These are phyloP conservation scores for Leccinum incarnatum DNA, from an alignment of 768 basidiomycete genomes.

Conservation along the genomic window DNA sequence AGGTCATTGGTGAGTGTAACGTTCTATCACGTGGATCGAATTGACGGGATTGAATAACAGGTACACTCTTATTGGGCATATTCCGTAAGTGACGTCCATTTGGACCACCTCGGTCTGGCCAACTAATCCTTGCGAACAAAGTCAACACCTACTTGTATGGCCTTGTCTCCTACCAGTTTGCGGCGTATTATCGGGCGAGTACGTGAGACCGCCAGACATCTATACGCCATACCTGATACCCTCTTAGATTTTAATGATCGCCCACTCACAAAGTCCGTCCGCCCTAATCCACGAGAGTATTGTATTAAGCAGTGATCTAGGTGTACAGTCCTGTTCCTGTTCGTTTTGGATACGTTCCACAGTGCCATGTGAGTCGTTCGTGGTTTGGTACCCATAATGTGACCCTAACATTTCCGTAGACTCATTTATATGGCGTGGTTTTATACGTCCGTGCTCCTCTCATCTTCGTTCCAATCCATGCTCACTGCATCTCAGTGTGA, in stretches of 20 bases:
- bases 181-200: constrained; percentile 33
- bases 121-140: background rate
- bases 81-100: background rate
- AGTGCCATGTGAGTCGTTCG: constrained; percentile 11
- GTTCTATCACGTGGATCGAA: background rate
- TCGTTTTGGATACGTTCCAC: constrained; percentile 19
- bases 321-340: constrained; percentile 19
- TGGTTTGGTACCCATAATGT: background rate
- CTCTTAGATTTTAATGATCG: constrained; percentile 17
- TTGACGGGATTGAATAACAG: background rate
- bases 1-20: background rate
- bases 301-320: background rate
- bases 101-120: background rate
- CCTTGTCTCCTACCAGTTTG: constrained; percentile 43
- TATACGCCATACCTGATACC: background rate
- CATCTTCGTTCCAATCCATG: background rate
- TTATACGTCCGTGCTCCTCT: constrained; percentile 9
- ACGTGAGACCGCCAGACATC: background rate
- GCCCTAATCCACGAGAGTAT: background rate
- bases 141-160: constrained; percentile 38
- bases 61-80: background rate
- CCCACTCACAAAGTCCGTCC: constrained; percentile 4
- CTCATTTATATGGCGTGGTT: constrained; percentile 20
- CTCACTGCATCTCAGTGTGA: background rate
- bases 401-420: background rate